Percentiles rank a stretch among this genome's conserved stretches.
phyloP scores from a whole-genome alignment of 2,329 filamentous ascomycete species.

The Paradendryphiella salina region DNA sequence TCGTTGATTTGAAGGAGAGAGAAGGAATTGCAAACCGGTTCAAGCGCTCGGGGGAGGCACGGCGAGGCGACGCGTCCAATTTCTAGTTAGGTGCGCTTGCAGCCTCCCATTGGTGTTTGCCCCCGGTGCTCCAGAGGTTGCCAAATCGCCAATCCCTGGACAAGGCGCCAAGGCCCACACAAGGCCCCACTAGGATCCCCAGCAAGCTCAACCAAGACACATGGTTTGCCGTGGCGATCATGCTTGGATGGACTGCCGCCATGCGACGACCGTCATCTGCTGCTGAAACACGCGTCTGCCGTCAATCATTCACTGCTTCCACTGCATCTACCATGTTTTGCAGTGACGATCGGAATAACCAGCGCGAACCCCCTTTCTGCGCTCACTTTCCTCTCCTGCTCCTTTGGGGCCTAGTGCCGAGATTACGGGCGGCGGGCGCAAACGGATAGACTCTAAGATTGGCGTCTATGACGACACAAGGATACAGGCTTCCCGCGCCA shows the following conservation, averaged over 20 bases:
- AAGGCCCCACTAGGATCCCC: neutral
- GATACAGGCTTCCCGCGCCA: neutral
- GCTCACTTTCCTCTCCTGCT: too few relatives aligned
- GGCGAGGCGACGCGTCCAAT: slow-evolving; percentile 14
- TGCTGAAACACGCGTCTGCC: slow-evolving; percentile 17
- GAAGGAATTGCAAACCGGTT: slow-evolving; percentile 6
- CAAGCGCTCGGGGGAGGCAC: neutral
- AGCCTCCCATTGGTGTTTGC: neutral
- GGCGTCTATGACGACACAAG: neutral
- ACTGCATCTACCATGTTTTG: neutral
- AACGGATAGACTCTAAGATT: neutral
- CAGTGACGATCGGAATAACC: slow-evolving; percentile 16
- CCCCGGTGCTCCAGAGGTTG: neutral
- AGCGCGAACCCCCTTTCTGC: too few relatives aligned
- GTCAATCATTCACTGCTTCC: slow-evolving; percentile 6
- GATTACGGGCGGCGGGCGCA: neutral
- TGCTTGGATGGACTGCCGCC: slow-evolving; percentile 16
- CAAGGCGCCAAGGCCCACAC: slow-evolving; percentile 13
- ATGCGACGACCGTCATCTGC: neutral
- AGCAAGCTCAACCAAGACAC: slow-evolving; percentile 6
- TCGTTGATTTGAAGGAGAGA: neutral
- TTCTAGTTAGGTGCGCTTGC: slow-evolving; percentile 4
- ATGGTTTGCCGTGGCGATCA: slow-evolving; percentile 12
- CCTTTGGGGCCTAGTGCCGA: neutral
- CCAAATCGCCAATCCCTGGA: slow-evolving; percentile 13